Conservation (phyloP, 768 basidiomycete genomes). For the Mycena pura region DNA sequence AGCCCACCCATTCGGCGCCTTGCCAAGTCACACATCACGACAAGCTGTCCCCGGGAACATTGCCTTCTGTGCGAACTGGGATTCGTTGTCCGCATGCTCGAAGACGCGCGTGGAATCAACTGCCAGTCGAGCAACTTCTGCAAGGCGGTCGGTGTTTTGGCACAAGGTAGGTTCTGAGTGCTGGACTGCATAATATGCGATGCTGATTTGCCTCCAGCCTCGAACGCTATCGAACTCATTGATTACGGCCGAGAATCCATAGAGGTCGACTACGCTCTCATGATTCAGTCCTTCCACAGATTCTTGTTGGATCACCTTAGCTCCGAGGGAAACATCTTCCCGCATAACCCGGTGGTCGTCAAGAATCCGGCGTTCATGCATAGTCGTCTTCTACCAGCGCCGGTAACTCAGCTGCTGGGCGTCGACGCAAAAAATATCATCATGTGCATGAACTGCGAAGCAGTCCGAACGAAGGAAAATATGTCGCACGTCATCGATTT, state of each 20-base stretch:
- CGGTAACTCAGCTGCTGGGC: constrained; percentile 86
- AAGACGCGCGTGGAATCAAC: constrained; percentile 92
- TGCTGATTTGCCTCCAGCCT: constrained; percentile 44
- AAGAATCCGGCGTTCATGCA: constrained; percentile 35
- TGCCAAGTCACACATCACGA: constrained; percentile 92
- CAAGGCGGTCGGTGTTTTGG: constrained; percentile 87
- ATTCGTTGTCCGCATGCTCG: constrained; percentile 93
- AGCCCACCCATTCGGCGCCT: constrained; percentile 74
- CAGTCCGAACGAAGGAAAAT: constrained; percentile 74
- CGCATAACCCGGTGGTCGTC: constrained; percentile 62
- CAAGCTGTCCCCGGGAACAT: constrained; percentile 87
- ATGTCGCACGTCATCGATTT: constrained; percentile 87
- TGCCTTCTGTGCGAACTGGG: constrained; percentile 95
- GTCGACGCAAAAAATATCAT: constrained; percentile 79
- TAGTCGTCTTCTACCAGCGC: constrained; percentile 50
- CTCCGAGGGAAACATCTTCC: constrained; percentile 71
- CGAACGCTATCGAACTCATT: constrained; percentile 85
- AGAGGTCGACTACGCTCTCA: constrained; percentile 81
- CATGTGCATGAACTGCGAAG: constrained; percentile 77
- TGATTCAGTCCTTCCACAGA: constrained; percentile 95
- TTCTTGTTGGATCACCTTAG: constrained; percentile 89
- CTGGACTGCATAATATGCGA: constrained; percentile 5
- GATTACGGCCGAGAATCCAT: constrained; percentile 82
- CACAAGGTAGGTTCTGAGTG: constrained; percentile 65
- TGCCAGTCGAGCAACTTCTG: constrained; percentile 98